A percentile compares a stretch with the other conserved stretches of the same genome.
These are phyloP conservation scores for Ustilago lituana DNA, from an alignment of 1,284 basidiomycete species.

Conservation along the genomic window DNA sequence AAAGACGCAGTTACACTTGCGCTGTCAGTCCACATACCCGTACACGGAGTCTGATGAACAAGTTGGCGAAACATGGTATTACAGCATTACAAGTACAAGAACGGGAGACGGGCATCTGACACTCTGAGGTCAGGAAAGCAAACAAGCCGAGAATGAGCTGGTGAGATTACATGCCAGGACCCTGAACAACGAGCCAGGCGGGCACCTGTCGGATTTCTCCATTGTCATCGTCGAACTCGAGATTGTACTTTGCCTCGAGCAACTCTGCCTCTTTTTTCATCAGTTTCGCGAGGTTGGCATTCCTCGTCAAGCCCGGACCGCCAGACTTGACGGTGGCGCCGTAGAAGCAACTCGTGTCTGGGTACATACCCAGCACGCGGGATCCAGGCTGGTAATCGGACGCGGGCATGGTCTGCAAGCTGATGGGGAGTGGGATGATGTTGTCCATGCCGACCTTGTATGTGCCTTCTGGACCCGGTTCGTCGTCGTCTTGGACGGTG, in stretches of 20 bases:
- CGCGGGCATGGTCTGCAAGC: slow-evolving; percentile 55
- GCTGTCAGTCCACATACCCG: no score
- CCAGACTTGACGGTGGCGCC: slow-evolving; percentile 61
- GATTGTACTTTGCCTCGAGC: slow-evolving; percentile 58
- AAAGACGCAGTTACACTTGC: no score
- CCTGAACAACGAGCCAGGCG: slow-evolving; percentile 63
- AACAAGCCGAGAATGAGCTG: no score
- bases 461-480: slow-evolving; percentile 45
- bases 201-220: slow-evolving; percentile 61
- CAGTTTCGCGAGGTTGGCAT: slow-evolving; percentile 33
- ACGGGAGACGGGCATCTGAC: no score
- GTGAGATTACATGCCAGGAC: slow-evolving; percentile 33
- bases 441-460: slow-evolving; percentile 47
- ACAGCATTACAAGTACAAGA: slow-evolving; percentile 34
- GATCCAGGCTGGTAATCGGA: slow-evolving; percentile 56
- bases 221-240: slow-evolving; percentile 66
- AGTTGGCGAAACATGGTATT: no score
- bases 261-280: slow-evolving; percentile 56
- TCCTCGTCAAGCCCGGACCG: slow-evolving; percentile 53
- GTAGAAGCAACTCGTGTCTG: slow-evolving; percentile 67
- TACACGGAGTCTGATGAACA: no score
- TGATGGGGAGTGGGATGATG: slow-evolving; percentile 63
- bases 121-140: no score
- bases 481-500: slow-evolving; percentile 46
- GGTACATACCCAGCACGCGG: slow-evolving; percentile 65